Base-by-base conservation (phyloP, 495 filamentous ascomycete genomes). In the Penicillium coprophilum region DNA sequence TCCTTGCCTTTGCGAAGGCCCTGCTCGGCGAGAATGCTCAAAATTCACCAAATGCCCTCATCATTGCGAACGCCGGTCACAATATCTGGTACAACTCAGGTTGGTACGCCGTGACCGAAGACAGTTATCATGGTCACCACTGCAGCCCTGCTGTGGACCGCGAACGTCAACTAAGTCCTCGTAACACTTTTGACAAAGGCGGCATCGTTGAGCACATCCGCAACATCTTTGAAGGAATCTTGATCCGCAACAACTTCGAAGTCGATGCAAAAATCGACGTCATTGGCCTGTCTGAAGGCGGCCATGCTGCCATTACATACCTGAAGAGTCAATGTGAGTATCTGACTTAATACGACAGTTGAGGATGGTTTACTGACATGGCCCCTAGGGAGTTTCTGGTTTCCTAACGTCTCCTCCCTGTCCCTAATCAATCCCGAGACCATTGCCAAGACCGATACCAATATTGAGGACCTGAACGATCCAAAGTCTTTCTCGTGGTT, bases 41-140 rank as follows among this genome's bases (percentile, higher is more conserved):
- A 0, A 45, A 39, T 10, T 60, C 47, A 19, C 55, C 39, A 3
- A 70, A 63, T 9, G 72, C 72, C 10, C 63, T 96, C 50, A 70
- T 94, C 7, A 76, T 93, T 43, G 84, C 87, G 13, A 96, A 94
- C 64, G 69, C 82, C 2, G 89, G 88, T 6, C 83, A 92, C 66
- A 63, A 88, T 15, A 62, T 82, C 55, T 94, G 87, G 87, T 83
- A 85, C 67, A 81, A 83, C 31, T 75, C 77, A 43, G 77, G 76
- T 0, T 67, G 76, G 45, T 72, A 72, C 13, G 77, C 86, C 0
- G 71, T 94, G 28, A 86, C 79, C 6, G 65, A 75, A 3, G 44
- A 44, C 1, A 81, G 76, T 1, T 87, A 86, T 74, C 61, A 72
- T 30, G 65, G 67, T 1, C 61, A 83, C 10, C 84, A 87, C 5